These are phyloP conservation scores for Cinchona pubescens DNA, from an alignment of 257 asterid genomes.

Conservation along the genomic window DNA sequence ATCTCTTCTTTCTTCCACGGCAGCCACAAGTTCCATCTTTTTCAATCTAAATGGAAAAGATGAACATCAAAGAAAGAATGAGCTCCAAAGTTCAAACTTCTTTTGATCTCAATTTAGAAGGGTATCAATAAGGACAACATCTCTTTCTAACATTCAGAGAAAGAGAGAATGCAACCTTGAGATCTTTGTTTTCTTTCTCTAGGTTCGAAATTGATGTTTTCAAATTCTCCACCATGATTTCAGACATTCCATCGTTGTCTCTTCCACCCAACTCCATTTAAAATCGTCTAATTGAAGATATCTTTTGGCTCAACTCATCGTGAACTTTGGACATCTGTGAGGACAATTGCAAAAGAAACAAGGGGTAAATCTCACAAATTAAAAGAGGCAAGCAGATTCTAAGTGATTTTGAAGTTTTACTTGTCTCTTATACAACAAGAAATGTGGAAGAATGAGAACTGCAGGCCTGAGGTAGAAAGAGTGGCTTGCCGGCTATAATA, in stretches of 20 bases:
- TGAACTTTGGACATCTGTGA: slow-evolving; percentile 48
- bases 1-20: slow-evolving; percentile 47
- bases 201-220: slow-evolving; percentile 46
- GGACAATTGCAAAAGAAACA: slow-evolving; percentile 41
- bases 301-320: slow-evolving; percentile 62
- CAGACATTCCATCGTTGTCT: slow-evolving; percentile 40
- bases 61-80: slow-evolving; percentile 1
- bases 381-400: neutral
- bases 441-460: neutral
- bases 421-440: neutral
- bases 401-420: neutral
- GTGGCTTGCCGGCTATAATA: too few species aligned
- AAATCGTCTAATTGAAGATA: slow-evolving; percentile 56
- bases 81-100: slow-evolving; percentile 20
- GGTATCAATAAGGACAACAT: neutral
- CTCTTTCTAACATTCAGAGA: too few species aligned
- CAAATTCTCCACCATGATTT: slow-evolving; percentile 47
- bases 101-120: neutral
- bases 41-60: slow-evolving; percentile 61
- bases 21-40: slow-evolving; percentile 65
- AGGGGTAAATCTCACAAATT: neutral
- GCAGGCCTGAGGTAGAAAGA: neutral
- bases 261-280: slow-evolving; percentile 56
- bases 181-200: slow-evolving; percentile 61
- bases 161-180: slow-evolving; percentile 58